Evolutionary conservation across 2,329 filamentous ascomycete genomes (phyloP), one percentile per base, ranked within the genome.

Genomic region (Aspergillus novoparasiticus): DNA sequence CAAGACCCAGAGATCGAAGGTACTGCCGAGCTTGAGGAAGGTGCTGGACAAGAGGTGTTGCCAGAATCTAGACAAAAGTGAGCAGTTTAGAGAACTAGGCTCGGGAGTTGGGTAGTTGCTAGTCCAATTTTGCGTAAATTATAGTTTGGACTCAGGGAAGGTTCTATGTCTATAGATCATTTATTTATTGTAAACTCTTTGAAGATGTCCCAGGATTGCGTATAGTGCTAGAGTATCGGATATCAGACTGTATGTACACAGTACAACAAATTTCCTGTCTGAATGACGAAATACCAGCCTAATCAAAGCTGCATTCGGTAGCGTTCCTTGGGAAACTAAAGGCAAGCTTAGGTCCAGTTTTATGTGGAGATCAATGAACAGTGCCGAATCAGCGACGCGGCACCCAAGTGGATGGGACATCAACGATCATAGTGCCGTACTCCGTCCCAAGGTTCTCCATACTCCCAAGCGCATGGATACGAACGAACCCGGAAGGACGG

Each of bases 1-100:
- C 74, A 79, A 61, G 78, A 78, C 59, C 64, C 68, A 53, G 73
- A 74, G 36, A 65, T 72, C n/a, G 83, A 83, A 21, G 76, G 76
- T 30, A 79, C 80, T 60, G 75, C 77, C 59, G 78, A 79, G 48
- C 69, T 78, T 57, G 74, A 71, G 21, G 69, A 71, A 23, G 76
- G 78, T 54, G 69, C 67, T 48, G 64, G 72, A 19, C 43, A 62
- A 36, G 64, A 69, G 36, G 62, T 19, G 10, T 2, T 51, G 28
- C 48, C 28, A 51, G 28, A 60, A 57, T 39, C 36, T 19, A 55
- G 54, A 53, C 62, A 60, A 51, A 56, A 57, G 54, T 63, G 59
- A 50, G 43, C 53, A 10, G 23, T 19, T 39, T 39, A 26, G 51
- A 10, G 21, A 55, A 6, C 32, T 39, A 32, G 51, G 16, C n/a